Base-by-base conservation (phyloP, 208 protist species). In the Naegleria lovaniensis region DNA sequence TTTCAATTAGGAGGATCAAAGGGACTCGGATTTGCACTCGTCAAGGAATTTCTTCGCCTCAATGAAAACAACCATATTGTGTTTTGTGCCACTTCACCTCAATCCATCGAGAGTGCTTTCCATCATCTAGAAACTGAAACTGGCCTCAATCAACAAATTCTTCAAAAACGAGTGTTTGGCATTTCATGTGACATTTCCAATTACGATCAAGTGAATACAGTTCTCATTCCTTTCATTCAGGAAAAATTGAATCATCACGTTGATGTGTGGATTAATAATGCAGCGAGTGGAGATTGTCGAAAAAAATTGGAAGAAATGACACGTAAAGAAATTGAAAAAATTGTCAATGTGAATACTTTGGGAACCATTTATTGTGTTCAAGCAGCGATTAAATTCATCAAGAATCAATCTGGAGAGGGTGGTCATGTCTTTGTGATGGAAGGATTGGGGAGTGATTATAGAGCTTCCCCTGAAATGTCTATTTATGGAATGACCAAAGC, bases 221-320 rank as follows among this genome's bases (percentile, higher is more conserved):
- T 2, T 36, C n/a, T 79, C 19, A 79, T 79, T 79, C 67, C 67
- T 36, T 79, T 79, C 9, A 9, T 79, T 36, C 25, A 79, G 29
- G 25, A 79, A 36, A 79, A 36, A 36, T 79, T 79, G 9, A 79
- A 79, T 79, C 16, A 79, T 36, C 58, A 75, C 25, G 67, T 79
- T 36, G 67, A 79, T 79, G 19, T 36, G 0, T 79, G 67, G 67
- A 79, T 79, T 79, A 79, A 79, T 79, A 79, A 79, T 79, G 67
- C 67, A 36, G 67, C 25, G 7, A 33, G 5, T 36, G 16, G 29
- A 36, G 16, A 36, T 36, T 4, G 29, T 36, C 19, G 29, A 36
- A 79, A 79, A 1, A 36, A 36, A 79, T 79, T 79, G n/a, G 25
- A 79, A 79, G 29, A 79, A 6, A 36, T 79, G 29, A 29, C 25